phyloP scores from a whole-genome alignment of 176 grass and related monocot species.

The Oryza glaberrima region DNA sequence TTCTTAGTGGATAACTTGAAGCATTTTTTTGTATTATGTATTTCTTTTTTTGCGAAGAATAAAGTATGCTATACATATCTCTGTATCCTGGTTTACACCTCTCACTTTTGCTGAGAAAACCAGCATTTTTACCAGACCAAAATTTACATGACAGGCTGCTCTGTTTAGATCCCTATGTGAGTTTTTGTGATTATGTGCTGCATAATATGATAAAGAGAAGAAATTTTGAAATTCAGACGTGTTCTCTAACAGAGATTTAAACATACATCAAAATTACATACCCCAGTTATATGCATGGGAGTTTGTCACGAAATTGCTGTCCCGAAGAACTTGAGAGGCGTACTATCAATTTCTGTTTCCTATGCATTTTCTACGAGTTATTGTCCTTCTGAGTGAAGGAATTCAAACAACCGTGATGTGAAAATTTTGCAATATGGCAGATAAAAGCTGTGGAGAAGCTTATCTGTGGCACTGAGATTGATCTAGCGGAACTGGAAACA shows the following conservation, averaged over 20 bases:
- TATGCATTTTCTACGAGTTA: background rate
- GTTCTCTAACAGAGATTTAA: background rate
- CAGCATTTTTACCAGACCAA: background rate
- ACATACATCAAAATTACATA: background rate
- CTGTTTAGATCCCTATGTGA: background rate
- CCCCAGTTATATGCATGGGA: background rate
- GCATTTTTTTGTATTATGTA: background rate
- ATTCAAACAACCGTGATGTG: background rate
- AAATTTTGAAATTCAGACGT: background rate
- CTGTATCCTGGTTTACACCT: background rate
- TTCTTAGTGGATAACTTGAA: background rate
- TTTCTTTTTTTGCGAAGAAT: background rate
- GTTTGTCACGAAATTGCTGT: background rate
- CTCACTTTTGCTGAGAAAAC: background rate
- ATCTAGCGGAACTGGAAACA: constrained; percentile 58
- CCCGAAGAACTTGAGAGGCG: background rate
- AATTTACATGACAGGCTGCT: background rate
- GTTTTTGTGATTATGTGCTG: background rate
- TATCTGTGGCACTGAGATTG: constrained; percentile 65
- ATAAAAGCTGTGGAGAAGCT: constrained; percentile 75
- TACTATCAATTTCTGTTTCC: background rate
- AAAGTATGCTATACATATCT: background rate
- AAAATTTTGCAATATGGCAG: constrained; percentile 35
- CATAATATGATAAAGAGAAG: background rate
- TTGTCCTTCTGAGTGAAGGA: constrained; percentile 11